Evolutionary conservation across 768 basidiomycete species (phyloP).

Genomic region (Suillus decipiens): DNA sequence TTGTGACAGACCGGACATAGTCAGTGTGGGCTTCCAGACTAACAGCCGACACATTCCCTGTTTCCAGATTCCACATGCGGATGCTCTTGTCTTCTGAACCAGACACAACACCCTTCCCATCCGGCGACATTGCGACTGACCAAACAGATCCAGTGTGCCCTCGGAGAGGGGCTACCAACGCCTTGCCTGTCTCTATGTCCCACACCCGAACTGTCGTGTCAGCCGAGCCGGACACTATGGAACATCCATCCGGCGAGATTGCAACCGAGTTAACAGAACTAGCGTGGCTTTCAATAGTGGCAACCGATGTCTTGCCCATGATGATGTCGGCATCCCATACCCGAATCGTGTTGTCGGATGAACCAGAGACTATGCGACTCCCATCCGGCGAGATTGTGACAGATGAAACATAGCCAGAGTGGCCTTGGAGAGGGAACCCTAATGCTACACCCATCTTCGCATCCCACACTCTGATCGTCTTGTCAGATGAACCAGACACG

Average conservation of each 20-base stretch:
- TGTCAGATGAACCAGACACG: constrained; percentile 13
- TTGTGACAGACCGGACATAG: neutral
- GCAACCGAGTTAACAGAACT: neutral
- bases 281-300: neutral
- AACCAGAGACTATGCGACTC: neutral
- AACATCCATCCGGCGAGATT: neutral
- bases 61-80: neutral
- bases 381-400: neutral
- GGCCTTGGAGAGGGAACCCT: neutral
- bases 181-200: neutral
- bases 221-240: neutral
- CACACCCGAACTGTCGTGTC: neutral
- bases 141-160: neutral
- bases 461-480: neutral
- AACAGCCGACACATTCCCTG: neutral
- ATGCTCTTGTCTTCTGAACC: neutral
- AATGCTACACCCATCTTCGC: neutral
- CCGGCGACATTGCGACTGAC: constrained; percentile 1
- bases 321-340: neutral
- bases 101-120: constrained; percentile 1
- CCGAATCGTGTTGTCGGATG: too few relatives aligned
- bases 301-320: neutral
- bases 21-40: neutral
- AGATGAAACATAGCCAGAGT: neutral
- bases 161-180: neutral